Percentiles rank a stretch among this genome's conserved stretches.
Conservation (phyloP, 2,329 filamentous ascomycete genomes). For the Botrytis sinoallii region DNA sequence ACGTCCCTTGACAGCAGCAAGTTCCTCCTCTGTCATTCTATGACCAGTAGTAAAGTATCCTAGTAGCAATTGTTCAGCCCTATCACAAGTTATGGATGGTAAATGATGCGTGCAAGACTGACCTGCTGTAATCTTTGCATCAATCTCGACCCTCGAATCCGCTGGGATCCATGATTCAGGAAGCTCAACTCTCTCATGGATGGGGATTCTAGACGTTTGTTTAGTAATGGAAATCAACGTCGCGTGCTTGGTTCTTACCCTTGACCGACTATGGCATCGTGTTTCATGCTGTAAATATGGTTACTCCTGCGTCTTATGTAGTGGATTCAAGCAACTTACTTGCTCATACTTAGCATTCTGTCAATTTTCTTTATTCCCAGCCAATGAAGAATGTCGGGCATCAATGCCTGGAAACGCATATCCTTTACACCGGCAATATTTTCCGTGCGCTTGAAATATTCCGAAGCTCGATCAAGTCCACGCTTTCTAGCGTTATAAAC, state of each 20-base stretch:
- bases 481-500: conserved; percentile 80
- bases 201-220: conserved; percentile 62
- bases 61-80: conserved; percentile 40
- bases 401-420: conserved; percentile 97
- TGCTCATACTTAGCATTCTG: conserved; percentile 97
- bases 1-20: conserved; percentile 80
- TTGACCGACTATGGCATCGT: conserved; percentile 82
- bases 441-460: conserved; percentile 97
- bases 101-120: conserved; percentile 28
- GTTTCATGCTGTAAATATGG: conserved; percentile 66
- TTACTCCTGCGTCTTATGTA: conserved; percentile 29
- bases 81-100: conserved; percentile 24
- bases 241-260: conserved; percentile 47
- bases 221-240: conserved; percentile 18
- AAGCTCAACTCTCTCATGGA: conserved; percentile 85
- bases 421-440: conserved; percentile 96
- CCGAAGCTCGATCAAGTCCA: conserved; percentile 74
- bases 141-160: conserved; percentile 96
- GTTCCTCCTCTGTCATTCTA: conserved; percentile 81
- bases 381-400: conserved; percentile 98
- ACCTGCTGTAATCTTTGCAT: conserved; percentile 97
- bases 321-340: conserved; percentile 42
- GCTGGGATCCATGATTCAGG: conserved; percentile 91
- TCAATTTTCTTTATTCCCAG: conserved; percentile 98
- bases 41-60: conserved; percentile 84